phyloP scores from a whole-genome alignment of 177 flowering plant genomes.

The Vitis hybrid region DNA sequence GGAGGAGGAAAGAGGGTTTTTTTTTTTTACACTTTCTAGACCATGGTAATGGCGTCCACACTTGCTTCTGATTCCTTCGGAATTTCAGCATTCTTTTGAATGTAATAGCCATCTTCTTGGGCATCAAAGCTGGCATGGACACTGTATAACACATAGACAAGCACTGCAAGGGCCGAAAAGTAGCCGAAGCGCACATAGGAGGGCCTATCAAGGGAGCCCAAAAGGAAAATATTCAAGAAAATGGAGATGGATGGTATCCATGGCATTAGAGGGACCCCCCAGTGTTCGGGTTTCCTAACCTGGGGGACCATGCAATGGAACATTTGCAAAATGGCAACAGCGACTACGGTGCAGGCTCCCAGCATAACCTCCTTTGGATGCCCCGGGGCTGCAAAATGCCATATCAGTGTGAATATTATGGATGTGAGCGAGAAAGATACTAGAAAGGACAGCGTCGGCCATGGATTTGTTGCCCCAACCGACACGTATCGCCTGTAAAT shows the following conservation, averaged over 20 bases:
- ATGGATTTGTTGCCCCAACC: conserved; percentile 49
- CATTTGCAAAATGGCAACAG: conserved; percentile 37
- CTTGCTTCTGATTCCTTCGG: conserved; percentile 25
- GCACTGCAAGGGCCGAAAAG: conserved; percentile 54
- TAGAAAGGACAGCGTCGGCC: conserved; percentile 74
- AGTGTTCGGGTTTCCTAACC: conserved; percentile 67
- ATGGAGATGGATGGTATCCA: conserved; percentile 76
- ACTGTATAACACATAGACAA: conserved; percentile 67
- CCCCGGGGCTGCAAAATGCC: conserved; percentile 58
- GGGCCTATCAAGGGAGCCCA: conserved; percentile 63
- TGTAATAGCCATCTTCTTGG: conserved; percentile 40
- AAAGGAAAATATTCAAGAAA: conserved; percentile 74
- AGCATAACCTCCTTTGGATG: conserved; percentile 47
- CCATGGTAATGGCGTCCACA: conserved; percentile 14
- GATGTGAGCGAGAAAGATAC: conserved; percentile 53
- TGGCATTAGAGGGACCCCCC: conserved; percentile 96
- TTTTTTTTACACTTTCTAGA: conserved; percentile 29
- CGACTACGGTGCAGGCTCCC: conserved; percentile 34
- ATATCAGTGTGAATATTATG: conserved; percentile 59
- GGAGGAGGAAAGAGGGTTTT: not conserved
- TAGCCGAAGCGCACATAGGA: conserved; percentile 69
- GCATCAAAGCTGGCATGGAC: conserved; percentile 89
- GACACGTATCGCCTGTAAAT: conserved; percentile 76
- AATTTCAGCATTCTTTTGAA: conserved; percentile 29
- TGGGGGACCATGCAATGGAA: conserved; percentile 63